Evolutionary conservation across 2,329 filamentous ascomycete species (phyloP).

Genomic region (Trichoderma endophyticum): DNA sequence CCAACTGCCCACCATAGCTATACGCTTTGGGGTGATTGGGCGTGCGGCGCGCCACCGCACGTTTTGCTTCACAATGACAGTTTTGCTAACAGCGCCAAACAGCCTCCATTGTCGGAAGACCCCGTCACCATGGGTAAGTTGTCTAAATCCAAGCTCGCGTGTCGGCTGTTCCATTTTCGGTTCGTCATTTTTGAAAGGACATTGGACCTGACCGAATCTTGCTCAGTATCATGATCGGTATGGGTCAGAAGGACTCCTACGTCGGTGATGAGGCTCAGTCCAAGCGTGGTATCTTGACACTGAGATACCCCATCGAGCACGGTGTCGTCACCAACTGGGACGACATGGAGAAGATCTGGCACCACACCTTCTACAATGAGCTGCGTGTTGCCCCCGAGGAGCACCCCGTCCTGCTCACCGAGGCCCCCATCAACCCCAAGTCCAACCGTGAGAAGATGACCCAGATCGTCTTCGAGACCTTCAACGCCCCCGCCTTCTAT

Average conservation of each 20-base stretch:
- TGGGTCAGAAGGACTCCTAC: slow-evolving; percentile 99
- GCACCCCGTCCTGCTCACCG: slow-evolving; percentile 98
- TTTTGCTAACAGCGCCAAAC: slow-evolving; percentile 36
- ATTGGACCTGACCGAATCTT: slow-evolving; percentile 22
- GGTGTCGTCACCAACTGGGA: slow-evolving; percentile 99
- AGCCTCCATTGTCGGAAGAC: slow-evolving; percentile 99
- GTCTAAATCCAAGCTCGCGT: slow-evolving; percentile 6
- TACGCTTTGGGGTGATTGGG: slow-evolving; percentile 18
- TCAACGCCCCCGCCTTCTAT: slow-evolving; percentile 99
- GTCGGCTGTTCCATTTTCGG: slow-evolving; percentile 3
- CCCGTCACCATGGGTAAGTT: slow-evolving; percentile 98
- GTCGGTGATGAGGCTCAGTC: slow-evolving; percentile 99
- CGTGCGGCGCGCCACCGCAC: slow-evolving; percentile 14
- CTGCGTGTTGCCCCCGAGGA: slow-evolving; percentile 99
- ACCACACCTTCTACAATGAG: slow-evolving; percentile 99
- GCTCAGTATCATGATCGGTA: slow-evolving; percentile 99
- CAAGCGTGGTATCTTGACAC: slow-evolving; percentile 99
- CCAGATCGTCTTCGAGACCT: slow-evolving; percentile 99
- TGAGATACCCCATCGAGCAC: slow-evolving; percentile 99
- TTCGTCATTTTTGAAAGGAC: neutral
- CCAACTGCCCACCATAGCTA: slow-evolving; percentile 20
- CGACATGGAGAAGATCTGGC: slow-evolving; percentile 99
- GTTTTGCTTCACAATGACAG: neutral
- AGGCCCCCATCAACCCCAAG: slow-evolving; percentile 99
- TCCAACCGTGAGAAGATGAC: slow-evolving; percentile 99